phyloP scores from a whole-genome alignment of 108 stramenopile genomes.

The Schizochytrium sp. region DNA sequence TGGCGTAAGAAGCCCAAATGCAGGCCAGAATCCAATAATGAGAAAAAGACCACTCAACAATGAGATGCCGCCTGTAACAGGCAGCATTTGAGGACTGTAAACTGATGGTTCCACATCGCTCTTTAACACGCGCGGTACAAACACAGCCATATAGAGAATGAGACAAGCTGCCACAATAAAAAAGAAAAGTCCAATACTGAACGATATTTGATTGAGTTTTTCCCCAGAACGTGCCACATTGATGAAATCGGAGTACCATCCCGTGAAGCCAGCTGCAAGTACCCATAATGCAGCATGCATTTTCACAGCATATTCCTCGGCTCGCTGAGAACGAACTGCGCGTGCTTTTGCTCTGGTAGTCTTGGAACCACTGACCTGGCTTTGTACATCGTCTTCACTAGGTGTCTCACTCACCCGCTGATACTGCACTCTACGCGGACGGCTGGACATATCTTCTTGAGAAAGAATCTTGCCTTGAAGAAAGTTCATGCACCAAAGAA shows the following conservation, averaged over 20 bases:
- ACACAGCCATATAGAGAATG: constrained; percentile 38
- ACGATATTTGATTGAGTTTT: constrained; percentile 7
- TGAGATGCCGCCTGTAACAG: not conserved
- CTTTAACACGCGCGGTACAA: constrained; percentile 27
- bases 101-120: constrained; percentile 46
- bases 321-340: not conserved
- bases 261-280: not conserved
- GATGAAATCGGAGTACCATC: constrained; percentile 25
- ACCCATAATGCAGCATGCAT: constrained; percentile 57
- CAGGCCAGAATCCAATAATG: constrained; percentile 25
- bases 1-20: constrained; percentile 47
- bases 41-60: not conserved
- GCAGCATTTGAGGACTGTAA: constrained; percentile 34
- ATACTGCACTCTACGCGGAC: constrained; percentile 36
- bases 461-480: too few species aligned
- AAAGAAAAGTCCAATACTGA: not conserved
- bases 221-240: not conserved
- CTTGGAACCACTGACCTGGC: not conserved
- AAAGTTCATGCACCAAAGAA: too few species aligned
- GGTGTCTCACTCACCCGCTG: constrained; percentile 2
- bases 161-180: not conserved
- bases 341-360: constrained; percentile 11
- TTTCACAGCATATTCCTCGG: constrained; percentile 43
- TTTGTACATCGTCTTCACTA: not conserved
- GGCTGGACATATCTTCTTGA: not conserved